Conservation (phyloP, 768 basidiomycete genomes). For the Xerocomellus chrysenteron region DNA sequence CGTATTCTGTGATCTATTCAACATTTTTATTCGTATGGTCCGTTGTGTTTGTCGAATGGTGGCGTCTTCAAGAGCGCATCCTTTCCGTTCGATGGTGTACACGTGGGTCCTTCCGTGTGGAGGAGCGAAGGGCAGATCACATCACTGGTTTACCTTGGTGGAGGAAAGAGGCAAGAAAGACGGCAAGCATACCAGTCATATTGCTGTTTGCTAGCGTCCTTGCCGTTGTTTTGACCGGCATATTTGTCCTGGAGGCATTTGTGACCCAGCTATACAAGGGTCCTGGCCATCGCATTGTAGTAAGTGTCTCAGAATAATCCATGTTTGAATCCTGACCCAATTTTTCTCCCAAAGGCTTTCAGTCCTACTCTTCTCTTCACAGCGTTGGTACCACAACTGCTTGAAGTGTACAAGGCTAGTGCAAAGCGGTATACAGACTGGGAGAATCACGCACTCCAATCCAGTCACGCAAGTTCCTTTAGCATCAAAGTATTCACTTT, state of each 20-base stretch:
- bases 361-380: conserved; percentile 83
- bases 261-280: conserved; percentile 87
- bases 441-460: conserved; percentile 90
- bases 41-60: conserved; percentile 84
- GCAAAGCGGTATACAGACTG: conserved; percentile 74
- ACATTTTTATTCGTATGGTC: conserved; percentile 80
- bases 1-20: conserved; percentile 80
- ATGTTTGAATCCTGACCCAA: not conserved
- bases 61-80: conserved; percentile 83
- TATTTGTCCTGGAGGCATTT: conserved; percentile 89
- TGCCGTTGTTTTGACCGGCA: conserved; percentile 68
- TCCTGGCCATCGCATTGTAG: conserved; percentile 74
- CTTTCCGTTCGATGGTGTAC: conserved; percentile 84
- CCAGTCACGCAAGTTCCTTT: conserved; percentile 72
- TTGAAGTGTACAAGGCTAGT: conserved; percentile 67
- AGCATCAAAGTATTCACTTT: conserved; percentile 91
- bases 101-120: conserved; percentile 72
- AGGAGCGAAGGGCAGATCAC: conserved; percentile 66
- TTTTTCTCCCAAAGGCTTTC: conserved; percentile 52
- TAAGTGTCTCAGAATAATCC: conserved; percentile 38
- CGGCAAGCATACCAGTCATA: conserved; percentile 72
- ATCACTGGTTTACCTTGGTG: conserved; percentile 65
- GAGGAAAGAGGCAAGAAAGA: conserved; percentile 64
- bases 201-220: conserved; percentile 69
- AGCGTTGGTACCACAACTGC: conserved; percentile 74